Base-by-base conservation (phyloP, 2,329 filamentous ascomycete genomes). In the Penicillium expansum region DNA sequence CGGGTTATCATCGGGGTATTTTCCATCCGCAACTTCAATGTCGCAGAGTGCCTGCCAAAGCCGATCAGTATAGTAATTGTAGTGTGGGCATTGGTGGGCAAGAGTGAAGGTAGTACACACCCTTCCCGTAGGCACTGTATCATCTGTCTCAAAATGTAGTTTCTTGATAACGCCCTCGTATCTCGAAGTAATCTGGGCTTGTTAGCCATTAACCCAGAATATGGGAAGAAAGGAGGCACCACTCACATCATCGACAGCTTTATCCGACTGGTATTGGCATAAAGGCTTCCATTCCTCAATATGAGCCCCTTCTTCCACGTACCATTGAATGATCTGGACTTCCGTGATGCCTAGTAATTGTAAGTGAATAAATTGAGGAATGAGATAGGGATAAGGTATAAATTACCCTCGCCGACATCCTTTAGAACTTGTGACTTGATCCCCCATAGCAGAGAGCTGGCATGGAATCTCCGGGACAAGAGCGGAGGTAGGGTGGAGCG, bases 241-340 rank as follows among this genome's bases (percentile, higher is more conserved):
- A 67, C 70, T 59, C 35, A 84, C 82, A 75, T 85, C 82, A 48
- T 83, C 82, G 49, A 83, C 82, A 24, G 94, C 94, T 76, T 99
- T 99, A 79, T 99, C 94, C 69, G 92, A 97, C 74, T 97, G 94
- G 43, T 99, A 95, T 78, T 99, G 94, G 77, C 94, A 99, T 45
- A 99, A 83, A 58, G 93, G 94, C 67, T 95, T 94, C 83, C 96
- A 99, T 79, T 99, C 93, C 79, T 99, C 92, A 67, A 99, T 92
- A 56, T 90, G 87, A 35, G 94, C 94, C 57, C 92, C 93, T 48
- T 95, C 92, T 77, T 97, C 89, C 64, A 99, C 93, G 74, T 97
- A 99, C 94, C 94, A 99, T 80, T 99, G 94, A 69, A 97, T 97
- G 69, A 99, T 91, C 76, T 99, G 94, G 71, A 94, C 96, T 78